Evolutionary conservation across 2,329 filamentous ascomycete genomes (phyloP).

Genomic region (Paraphoma sp.): DNA sequence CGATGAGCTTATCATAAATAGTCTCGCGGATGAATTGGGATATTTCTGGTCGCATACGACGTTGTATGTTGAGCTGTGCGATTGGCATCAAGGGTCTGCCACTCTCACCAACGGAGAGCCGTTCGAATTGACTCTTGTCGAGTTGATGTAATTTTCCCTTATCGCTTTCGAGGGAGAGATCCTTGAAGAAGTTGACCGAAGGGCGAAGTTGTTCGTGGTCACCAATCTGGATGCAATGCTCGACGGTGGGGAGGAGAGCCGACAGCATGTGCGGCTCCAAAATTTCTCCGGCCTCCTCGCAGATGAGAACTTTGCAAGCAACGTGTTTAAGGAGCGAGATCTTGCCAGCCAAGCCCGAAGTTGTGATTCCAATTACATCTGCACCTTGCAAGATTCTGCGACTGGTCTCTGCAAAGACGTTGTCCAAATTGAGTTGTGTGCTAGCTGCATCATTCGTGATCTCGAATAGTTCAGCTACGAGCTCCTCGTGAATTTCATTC

Average conservation of each 20-base stretch:
- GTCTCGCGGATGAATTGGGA: constrained; percentile 64
- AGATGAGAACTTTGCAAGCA: constrained; percentile 64
- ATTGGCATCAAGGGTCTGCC: constrained; percentile 32
- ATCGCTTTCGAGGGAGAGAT: constrained; percentile 59
- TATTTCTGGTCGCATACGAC: constrained; percentile 71
- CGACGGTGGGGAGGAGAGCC: constrained; percentile 63
- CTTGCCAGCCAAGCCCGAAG: constrained; percentile 65
- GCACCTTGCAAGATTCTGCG: constrained; percentile 51
- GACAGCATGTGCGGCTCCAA: constrained; percentile 69
- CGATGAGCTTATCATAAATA: constrained; percentile 63
- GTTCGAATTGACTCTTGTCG: constrained; percentile 68
- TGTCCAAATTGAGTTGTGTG: constrained; percentile 13
- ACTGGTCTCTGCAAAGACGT: constrained; percentile 48
- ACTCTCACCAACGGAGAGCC: constrained; percentile 52
- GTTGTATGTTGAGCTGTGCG: constrained; percentile 61
- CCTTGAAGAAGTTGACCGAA: constrained; percentile 60
- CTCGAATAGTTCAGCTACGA: constrained; percentile 20
- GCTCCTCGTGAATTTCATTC: constrained; percentile 13
- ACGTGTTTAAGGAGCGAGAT: constrained; percentile 58
- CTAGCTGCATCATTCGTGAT: constrained; percentile 9
- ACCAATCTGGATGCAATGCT: constrained; percentile 69
- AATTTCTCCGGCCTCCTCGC: constrained; percentile 73
- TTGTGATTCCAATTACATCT: constrained; percentile 66
- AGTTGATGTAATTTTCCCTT: constrained; percentile 60
- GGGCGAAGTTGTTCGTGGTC: constrained; percentile 70